These are phyloP conservation scores for Echeveria elegans DNA, from an alignment of 164 flowering plant genomes.

Conservation along the genomic window DNA sequence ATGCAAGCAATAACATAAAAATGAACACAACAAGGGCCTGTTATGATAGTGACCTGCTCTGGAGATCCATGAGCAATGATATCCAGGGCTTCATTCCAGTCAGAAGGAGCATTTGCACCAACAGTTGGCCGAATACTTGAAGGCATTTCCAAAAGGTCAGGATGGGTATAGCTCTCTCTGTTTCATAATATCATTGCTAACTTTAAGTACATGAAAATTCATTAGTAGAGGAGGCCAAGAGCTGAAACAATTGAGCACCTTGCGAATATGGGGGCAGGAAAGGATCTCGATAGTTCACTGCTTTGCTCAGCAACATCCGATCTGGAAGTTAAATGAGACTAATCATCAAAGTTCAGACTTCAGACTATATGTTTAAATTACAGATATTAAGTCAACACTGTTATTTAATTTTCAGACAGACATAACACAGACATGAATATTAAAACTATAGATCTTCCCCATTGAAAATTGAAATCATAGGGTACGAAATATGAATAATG, in stretches of 20 bases:
- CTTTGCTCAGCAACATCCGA: constrained; percentile 91
- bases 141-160: constrained; percentile 55
- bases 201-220: not conserved
- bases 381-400: not conserved
- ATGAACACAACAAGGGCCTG: not conserved
- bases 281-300: constrained; percentile 67
- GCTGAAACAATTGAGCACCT: constrained; percentile 33
- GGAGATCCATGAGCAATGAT: constrained; percentile 33
- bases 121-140: constrained; percentile 29
- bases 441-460: too few species aligned
- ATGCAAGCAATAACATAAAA: not conserved
- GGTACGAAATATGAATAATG: too few species aligned
- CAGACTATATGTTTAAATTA: not conserved
- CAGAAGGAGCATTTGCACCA: constrained; percentile 58
- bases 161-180: constrained; percentile 52
- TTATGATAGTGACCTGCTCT: constrained; percentile 1
- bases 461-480: too few species aligned
- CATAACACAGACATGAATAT: not conserved
- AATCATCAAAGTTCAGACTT: not conserved
- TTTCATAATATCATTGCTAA: not conserved
- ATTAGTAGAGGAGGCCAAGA: not conserved
- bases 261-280: constrained; percentile 38
- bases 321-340: constrained; percentile 26
- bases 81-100: constrained; percentile 98
- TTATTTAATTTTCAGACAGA: not conserved